Percentiles rank a stretch among this genome's conserved stretches.
These are phyloP conservation scores for Botrytis medusae DNA, from an alignment of 2,329 filamentous ascomycete genomes.

Conservation along the genomic window DNA sequence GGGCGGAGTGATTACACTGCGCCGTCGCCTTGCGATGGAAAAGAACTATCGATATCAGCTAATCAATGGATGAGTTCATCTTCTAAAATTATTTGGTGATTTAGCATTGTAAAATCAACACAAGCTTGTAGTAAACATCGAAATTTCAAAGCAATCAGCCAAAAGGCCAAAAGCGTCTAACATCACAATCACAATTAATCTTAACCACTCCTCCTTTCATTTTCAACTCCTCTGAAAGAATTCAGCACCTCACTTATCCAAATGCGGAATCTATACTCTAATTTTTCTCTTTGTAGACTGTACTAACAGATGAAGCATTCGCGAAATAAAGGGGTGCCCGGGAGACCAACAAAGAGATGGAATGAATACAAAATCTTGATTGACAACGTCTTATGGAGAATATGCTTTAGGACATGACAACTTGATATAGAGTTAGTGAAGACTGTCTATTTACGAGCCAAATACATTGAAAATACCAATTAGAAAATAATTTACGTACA, in stretches of 20 bases:
- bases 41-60: not conserved
- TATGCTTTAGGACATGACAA: not conserved
- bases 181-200: not conserved
- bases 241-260: not conserved
- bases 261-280: not conserved
- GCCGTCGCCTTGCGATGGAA: not conserved
- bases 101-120: not conserved
- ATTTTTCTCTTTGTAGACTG: not conserved
- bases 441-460: not conserved
- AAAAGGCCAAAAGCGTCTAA: not conserved
- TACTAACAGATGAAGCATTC: not conserved
- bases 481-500: not conserved
- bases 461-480: not conserved
- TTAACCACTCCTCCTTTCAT: not conserved
- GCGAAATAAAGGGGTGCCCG: not conserved
- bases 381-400: not conserved
- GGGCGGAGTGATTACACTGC: not conserved
- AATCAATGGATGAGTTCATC: not conserved
- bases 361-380: not conserved
- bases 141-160: not conserved
- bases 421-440: not conserved
- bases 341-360: not conserved
- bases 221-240: not conserved
- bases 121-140: not conserved
- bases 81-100: not conserved